Evolutionary conservation across 176 grass and related monocot genomes (phyloP), one percentile per base, ranked within the genome.

Genomic region (Thinopyrum elongatum): DNA sequence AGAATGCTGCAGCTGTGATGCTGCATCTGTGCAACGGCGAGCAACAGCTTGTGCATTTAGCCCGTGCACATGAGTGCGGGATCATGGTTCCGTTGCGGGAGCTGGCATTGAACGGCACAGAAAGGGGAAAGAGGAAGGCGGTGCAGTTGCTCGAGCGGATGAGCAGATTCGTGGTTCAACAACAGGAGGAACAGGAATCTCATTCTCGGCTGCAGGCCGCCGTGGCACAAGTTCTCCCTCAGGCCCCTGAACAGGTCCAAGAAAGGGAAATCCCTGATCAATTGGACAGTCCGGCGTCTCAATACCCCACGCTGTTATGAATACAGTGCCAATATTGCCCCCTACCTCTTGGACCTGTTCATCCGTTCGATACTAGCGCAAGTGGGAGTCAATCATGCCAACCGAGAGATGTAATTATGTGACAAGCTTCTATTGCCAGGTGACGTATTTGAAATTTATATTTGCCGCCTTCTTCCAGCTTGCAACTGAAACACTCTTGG

Each of bases 1-100:
- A 98, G 86, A 95, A 95, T 91, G 92, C 94, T 27, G 92, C 97
- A 34, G 88, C 93, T 49, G 86, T 95, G 80, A 90, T 95, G 87
- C 19, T 98, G 68, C 88, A 98, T 28, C 90, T 98, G 12, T 94
- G 92, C 28, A 68, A 62, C 15, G 92, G 92, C 15, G 95, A 94
- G 83, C 85, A 89, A 5, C 88, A 89, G 12, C 51, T 41, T 28
- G 79, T 81, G 29, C 84, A 92, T 83, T 38, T 98, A 71, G 82
- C 86, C 21, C 74, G 74, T 70, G 88, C 92, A 2, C 84, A 92
- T 29, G 82, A 92, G 59, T 96, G 92, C 3, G 89, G 85, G 28
- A 65, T 97, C 47, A 84, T 97, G 82, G 87, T 91, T 25, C 94
- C 90, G 2, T 58, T 97, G 60, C 87, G 89, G 66, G 97, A 99